These are phyloP conservation scores for Exophiala sp. DNA, from an alignment of 2,329 filamentous ascomycete species.

Conservation along the genomic window DNA sequence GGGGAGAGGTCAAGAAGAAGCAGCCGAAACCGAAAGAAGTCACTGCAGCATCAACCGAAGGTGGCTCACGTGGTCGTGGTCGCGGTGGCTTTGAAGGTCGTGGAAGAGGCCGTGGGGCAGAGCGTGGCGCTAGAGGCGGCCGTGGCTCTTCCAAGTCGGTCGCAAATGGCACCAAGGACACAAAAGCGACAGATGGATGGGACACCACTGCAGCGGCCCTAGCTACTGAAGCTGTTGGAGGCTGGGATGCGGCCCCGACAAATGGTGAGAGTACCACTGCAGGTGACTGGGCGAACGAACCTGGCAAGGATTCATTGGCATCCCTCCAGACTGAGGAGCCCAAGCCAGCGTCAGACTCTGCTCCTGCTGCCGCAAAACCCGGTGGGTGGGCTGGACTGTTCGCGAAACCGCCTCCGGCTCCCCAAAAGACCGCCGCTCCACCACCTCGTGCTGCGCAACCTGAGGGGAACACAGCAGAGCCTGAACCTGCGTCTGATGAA, in stretches of 20 bases:
- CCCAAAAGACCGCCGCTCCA: slow-evolving; percentile 50
- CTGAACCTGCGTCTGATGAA: slow-evolving; percentile 30
- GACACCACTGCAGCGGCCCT: slow-evolving; percentile 17
- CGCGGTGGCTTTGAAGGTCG: slow-evolving; percentile 46
- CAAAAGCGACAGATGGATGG: slow-evolving; percentile 22
- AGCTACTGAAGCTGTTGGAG: slow-evolving; percentile 28
- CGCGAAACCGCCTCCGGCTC: slow-evolving; percentile 56
- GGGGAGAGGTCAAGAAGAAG: slow-evolving; percentile 54
- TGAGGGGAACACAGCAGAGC: slow-evolving; percentile 14
- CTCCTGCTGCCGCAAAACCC: slow-evolving; percentile 22
- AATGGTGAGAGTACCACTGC: slow-evolving; percentile 28
- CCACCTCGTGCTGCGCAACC: slow-evolving; percentile 20
- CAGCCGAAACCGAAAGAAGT: slow-evolving; percentile 48
- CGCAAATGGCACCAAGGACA: slow-evolving; percentile 41
- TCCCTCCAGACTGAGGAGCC: slow-evolving; percentile 34
- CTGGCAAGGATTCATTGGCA: slow-evolving; percentile 27
- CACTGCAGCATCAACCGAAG: slow-evolving; percentile 34
- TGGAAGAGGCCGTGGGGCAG: slow-evolving; percentile 44
- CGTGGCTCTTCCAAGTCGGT: slow-evolving; percentile 43
- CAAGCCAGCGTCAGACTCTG: slow-evolving; percentile 21
- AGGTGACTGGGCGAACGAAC: slow-evolving; percentile 28
- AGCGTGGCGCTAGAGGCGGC: slow-evolving; percentile 43
- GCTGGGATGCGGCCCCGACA: slow-evolving; percentile 30
- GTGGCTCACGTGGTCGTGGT: slow-evolving; percentile 41
- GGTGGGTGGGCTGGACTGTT: slow-evolving; percentile 69